Conservation (phyloP, 1,139 yeast genomes). For the Citeromyces siamensis region DNA sequence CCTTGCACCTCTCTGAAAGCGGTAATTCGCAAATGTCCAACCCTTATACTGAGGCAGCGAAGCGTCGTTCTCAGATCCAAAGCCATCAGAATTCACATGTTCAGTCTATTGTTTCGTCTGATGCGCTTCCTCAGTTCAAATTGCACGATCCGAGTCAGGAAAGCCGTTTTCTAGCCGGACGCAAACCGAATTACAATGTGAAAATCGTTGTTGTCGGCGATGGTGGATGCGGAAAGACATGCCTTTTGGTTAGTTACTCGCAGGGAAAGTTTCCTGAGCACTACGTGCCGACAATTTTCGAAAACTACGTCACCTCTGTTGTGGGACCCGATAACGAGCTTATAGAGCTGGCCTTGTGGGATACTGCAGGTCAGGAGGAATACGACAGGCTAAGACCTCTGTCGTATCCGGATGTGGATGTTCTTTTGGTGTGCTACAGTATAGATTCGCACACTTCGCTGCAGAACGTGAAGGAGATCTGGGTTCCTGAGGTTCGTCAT, state of each 20-base stretch:
- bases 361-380: conserved; percentile 93
- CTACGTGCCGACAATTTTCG: conserved; percentile 87
- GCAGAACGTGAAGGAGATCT: conserved; percentile 63
- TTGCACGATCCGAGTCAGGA: not conserved
- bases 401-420: conserved; percentile 72
- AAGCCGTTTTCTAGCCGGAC: not conserved
- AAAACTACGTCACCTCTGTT: conserved; percentile 64
- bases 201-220: conserved; percentile 88
- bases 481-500: conserved; percentile 82
- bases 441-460: conserved; percentile 53
- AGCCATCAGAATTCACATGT: not conserved
- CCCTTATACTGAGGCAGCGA: conserved; percentile 5
- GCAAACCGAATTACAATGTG: conserved; percentile 12
- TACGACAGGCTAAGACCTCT: conserved; percentile 77
- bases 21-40: conserved; percentile 4
- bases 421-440: conserved; percentile 66
- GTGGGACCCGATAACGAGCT: conserved; percentile 36
- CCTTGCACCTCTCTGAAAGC: too few species aligned
- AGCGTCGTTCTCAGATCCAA: conserved; percentile 3
- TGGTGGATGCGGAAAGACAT: conserved; percentile 92
- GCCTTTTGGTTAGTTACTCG: conserved; percentile 70
- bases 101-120: conserved; percentile 1
- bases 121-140: not conserved
- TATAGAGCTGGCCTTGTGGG: conserved; percentile 79
- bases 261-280: conserved; percentile 65